Evolutionary conservation across 768 basidiomycete genomes (phyloP), one percentile per base, ranked within the genome.

Genomic region (Lentinula lateritia): DNA sequence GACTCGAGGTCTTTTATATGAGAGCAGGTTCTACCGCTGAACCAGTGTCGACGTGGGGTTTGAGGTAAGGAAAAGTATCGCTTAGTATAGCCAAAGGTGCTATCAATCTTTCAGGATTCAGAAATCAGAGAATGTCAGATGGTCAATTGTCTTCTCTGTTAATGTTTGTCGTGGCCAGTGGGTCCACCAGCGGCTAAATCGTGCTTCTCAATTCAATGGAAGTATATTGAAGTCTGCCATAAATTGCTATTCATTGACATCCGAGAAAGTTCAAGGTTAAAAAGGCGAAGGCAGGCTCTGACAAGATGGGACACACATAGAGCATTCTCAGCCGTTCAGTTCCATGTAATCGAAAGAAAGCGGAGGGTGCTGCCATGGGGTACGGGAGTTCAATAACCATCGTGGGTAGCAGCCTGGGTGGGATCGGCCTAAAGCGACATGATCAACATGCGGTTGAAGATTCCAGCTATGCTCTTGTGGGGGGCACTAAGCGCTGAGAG

Each of bases 11-110:
- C 43, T 23, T 48, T 48, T n/a, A 18, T 48, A 48, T 48, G 20
- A 48, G 20, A 12, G 55, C 5, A 28, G n/a, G 32, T 56, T 28
- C 20, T 41, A 42, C 38, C 20, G 16, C 20, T 15, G 20, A 20
- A 42, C 50, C 52, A 38, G 34, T n/a, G 52, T 36, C 8, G 13
- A 16, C 13, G 52, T 35, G 28, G 16, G 32, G 10, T 8, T 53
- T 18, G 38, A 13, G 35, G 52, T 8, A 16, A 52, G 34, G 35
- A 53, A 1, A n/a, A 34, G 52, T 53, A 53, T 53, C 52, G 52
- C 52, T 34, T 35, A 36, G 52, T 53, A 53, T 53, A 53, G 52
- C 52, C 52, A 23, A 53, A 53, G 52, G 12, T 53, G 45, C 45
- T 20, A n/a, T n/a, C 15, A 46, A n/a, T n/a, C 15, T n/a, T 16